These are phyloP conservation scores for Staphylotrichum tortipilum DNA, from an alignment of 495 filamentous ascomycete genomes.

Conservation along the genomic window DNA sequence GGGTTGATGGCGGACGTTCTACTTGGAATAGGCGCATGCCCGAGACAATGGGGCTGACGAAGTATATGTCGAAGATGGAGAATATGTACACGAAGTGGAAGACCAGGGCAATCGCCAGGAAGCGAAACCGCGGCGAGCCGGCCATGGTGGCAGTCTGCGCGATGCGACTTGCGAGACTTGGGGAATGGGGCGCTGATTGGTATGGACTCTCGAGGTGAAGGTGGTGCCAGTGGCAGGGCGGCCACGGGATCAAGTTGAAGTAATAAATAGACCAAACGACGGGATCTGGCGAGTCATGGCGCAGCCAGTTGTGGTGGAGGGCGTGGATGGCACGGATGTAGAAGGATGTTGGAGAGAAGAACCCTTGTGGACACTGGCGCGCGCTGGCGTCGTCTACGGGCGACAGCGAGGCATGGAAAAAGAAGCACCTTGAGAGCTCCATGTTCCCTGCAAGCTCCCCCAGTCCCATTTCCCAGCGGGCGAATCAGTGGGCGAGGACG, in stretches of 20 bases:
- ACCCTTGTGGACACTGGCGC: neutral
- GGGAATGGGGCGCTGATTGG: too few species aligned
- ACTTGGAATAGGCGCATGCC: constrained; percentile 80
- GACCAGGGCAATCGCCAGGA: constrained; percentile 80
- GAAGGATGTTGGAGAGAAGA: neutral
- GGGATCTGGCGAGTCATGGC: constrained; percentile 10
- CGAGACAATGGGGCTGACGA: constrained; percentile 93
- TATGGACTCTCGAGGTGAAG: too few species aligned
- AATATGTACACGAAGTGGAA: constrained; percentile 94
- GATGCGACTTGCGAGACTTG: constrained; percentile 4
- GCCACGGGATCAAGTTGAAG: neutral
- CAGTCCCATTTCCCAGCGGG: neutral
- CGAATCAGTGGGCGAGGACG: neutral
- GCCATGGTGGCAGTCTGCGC: constrained; percentile 47
- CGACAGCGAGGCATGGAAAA: neutral
- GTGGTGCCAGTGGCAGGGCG: too few species aligned
- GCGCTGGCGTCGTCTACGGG: too few species aligned
- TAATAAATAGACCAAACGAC: neutral
- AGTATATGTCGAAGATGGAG: constrained; percentile 99
- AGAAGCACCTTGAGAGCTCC: constrained; percentile 10
- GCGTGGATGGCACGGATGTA: neutral
- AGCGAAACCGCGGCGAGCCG: constrained; percentile 73
- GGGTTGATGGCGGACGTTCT: constrained; percentile 48
- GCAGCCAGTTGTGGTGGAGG: constrained; percentile 1
- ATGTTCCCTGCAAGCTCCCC: too few species aligned